A percentile compares a stretch with the other conserved stretches of the same genome.
Evolutionary conservation across 2,329 filamentous ascomycete species (phyloP).

Genomic region (Boeremia lycopersici): DNA sequence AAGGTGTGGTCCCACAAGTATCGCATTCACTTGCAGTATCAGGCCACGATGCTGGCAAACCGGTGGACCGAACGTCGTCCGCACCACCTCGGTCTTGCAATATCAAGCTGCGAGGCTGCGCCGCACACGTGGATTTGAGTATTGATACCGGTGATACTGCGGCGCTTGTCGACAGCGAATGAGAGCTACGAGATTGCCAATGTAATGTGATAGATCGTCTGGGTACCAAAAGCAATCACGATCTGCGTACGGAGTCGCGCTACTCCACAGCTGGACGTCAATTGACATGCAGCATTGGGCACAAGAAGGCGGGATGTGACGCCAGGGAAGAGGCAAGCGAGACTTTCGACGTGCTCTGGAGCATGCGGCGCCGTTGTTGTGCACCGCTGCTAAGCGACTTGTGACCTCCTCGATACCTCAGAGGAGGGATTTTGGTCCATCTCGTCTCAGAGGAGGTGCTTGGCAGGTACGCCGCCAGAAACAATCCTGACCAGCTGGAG

Average conservation of each 20-base stretch:
- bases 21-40: neutral
- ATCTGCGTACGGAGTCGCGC: too few species aligned
- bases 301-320: neutral
- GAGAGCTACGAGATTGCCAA: neutral
- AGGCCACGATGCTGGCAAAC: neutral
- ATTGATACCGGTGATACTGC: neutral
- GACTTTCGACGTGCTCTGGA: conserved; percentile 1
- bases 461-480: conserved; percentile 13
- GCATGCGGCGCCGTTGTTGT: conserved; percentile 1
- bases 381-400: neutral
- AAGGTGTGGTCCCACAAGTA: neutral
- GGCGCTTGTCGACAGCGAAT: neutral
- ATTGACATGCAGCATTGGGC: neutral
- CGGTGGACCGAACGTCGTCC: neutral
- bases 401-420: neutral
- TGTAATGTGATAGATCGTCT: neutral
- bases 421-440: neutral
- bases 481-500: neutral
- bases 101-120: neutral
- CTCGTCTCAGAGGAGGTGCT: neutral
- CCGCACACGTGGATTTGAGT: neutral
- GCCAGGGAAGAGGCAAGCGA: neutral
- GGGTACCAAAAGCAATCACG: neutral
- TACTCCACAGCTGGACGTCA: neutral
- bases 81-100: neutral